phyloP scores from a whole-genome alignment of 805 yeast species.

The Spathaspora sp. region DNA sequence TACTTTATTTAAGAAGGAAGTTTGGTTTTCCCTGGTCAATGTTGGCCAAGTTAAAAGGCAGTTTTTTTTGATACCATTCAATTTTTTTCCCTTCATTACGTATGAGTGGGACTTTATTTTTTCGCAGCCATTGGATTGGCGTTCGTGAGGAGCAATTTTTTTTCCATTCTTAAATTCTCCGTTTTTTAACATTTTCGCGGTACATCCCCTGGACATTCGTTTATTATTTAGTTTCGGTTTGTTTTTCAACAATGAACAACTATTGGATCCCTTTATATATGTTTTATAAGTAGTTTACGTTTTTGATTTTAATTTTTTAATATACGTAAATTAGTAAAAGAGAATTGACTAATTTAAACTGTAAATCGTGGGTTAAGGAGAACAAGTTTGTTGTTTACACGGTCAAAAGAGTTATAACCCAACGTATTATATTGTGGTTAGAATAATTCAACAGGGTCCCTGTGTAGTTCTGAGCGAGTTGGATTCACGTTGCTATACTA shows the following conservation, averaged over 20 bases:
- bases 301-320: not conserved
- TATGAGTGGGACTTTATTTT: not conserved
- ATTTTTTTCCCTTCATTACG: not conserved
- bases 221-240: not conserved
- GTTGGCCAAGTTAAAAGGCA: not conserved
- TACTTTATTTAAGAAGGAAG: slow-evolving; percentile 26
- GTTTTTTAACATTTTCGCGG: not conserved
- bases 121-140: not conserved
- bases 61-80: not conserved
- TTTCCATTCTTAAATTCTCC: not conserved
- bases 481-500: too few relatives aligned
- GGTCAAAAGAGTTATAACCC: too few relatives aligned
- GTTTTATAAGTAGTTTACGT: not conserved
- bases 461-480: too few relatives aligned
- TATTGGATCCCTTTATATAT: not conserved
- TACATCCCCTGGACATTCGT: not conserved
- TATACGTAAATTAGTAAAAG: not conserved
- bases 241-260: not conserved
- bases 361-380: too few relatives aligned
- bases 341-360: too few relatives aligned
- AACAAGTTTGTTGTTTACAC: too few relatives aligned
- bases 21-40: not conserved
- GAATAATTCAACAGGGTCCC: too few relatives aligned
- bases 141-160: not conserved
- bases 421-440: too few relatives aligned